Percentiles rank a stretch among this genome's conserved stretches.
Conservation (phyloP, 306 rosid genomes). For the Hylodesmum podocarpum region DNA sequence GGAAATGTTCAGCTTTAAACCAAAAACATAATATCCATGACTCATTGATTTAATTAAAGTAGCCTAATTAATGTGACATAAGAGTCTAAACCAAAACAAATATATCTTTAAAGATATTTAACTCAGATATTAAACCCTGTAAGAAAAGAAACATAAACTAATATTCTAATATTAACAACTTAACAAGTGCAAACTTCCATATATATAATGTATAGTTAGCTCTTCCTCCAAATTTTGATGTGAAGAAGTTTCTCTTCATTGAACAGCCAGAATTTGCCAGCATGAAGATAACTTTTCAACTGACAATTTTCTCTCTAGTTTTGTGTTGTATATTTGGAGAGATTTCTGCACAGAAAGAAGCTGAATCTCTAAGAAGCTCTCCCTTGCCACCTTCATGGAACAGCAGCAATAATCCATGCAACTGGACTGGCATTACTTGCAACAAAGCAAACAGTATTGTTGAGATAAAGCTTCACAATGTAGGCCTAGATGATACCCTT, state of each 20-base stretch:
- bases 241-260: not conserved
- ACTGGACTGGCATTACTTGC: constrained; percentile 26
- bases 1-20: not conserved
- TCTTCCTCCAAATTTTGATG: not conserved
- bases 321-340: not conserved
- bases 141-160: not conserved
- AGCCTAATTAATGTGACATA: not conserved
- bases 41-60: not conserved
- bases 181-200: not conserved
- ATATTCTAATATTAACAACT: too few species aligned
- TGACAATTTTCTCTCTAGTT: not conserved
- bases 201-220: not conserved
- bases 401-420: constrained; percentile 26
- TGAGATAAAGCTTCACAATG: constrained; percentile 24
- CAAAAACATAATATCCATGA: not conserved
- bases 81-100: not conserved
- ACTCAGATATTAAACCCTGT: not conserved
- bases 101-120: not conserved
- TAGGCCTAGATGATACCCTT: constrained; percentile 28
- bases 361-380: constrained; percentile 24
- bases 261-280: not conserved
- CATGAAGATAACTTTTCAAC: constrained; percentile 23
- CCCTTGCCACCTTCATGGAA: constrained; percentile 29
- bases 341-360: constrained; percentile 32
- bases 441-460: constrained; percentile 19